Percentiles rank a stretch among this genome's conserved stretches.
These are phyloP conservation scores for Pichia rugopelliculosa DNA, from an alignment of 805 yeast species.

Conservation along the genomic window DNA sequence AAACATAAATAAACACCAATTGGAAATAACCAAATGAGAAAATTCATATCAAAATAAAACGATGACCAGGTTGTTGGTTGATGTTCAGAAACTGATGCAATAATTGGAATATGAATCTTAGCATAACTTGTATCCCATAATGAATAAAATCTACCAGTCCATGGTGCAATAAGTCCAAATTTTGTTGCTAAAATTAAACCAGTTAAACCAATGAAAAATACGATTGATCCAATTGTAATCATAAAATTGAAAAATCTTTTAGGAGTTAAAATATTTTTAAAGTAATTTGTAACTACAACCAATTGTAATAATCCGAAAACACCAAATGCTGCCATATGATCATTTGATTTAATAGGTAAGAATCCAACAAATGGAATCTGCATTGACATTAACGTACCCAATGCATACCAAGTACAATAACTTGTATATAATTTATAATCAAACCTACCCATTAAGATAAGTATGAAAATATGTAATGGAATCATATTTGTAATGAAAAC, in stretches of 20 bases:
- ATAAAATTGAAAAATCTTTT: conserved; percentile 66
- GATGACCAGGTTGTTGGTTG: conserved; percentile 99
- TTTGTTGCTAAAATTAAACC: conserved; percentile 78
- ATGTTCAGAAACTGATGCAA: conserved; percentile 98
- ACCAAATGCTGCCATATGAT: conserved; percentile 97
- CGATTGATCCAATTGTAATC: conserved; percentile 47
- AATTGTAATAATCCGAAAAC: conserved; percentile 93
- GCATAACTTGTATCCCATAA: conserved; percentile 98
- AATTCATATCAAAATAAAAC: conserved; percentile 87
- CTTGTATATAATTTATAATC: conserved; percentile 76
- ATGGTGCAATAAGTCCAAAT: conserved; percentile 93
- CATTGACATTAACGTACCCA: conserved; percentile 98
- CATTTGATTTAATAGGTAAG: conserved; percentile 92
- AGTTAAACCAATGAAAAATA: conserved; percentile 55
- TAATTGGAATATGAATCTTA: conserved; percentile 95
- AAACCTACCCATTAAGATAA: conserved; percentile 92
- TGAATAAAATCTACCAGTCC: conserved; percentile 99
- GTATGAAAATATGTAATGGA: conserved; percentile 88
- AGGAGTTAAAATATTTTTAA: conserved; percentile 65
- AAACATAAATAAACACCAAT: conserved; percentile 90
- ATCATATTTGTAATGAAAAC: conserved; percentile 97
- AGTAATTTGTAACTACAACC: conserved; percentile 77
- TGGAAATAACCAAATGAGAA: conserved; percentile 97
- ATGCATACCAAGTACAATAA: conserved; percentile 92
- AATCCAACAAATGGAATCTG: conserved; percentile 99